phyloP scores from a whole-genome alignment of 2,329 filamentous ascomycete species.

The Aspergillus sp. region DNA sequence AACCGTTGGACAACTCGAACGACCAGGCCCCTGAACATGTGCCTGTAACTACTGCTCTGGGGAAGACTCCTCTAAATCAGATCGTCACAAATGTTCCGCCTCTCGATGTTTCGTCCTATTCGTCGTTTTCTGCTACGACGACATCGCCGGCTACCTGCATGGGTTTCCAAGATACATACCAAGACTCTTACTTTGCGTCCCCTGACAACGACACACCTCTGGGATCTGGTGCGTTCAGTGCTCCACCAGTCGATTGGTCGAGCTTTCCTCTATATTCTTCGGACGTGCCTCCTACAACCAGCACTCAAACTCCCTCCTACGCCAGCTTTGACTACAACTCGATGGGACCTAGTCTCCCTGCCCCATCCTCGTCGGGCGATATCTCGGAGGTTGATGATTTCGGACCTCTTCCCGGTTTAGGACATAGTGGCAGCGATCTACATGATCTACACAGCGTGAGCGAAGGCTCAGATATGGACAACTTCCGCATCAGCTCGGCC shows the following conservation, averaged over 20 bases:
- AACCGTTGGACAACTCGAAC: constrained; percentile 18
- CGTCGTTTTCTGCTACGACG: constrained; percentile 29
- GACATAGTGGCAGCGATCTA: constrained; percentile 23
- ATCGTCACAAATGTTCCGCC: constrained; percentile 32
- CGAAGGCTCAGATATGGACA: constrained; percentile 37
- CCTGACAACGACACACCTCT: constrained; percentile 38
- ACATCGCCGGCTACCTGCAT: constrained; percentile 29
- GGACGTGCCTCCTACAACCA: constrained; percentile 31
- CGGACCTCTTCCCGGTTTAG: constrained; percentile 26
- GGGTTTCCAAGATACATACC: constrained; percentile 34
- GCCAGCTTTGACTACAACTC: constrained; percentile 42
- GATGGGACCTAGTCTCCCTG: constrained; percentile 32
- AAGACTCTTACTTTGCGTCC: constrained; percentile 38
- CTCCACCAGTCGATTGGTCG: constrained; percentile 45
- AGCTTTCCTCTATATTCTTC: constrained; percentile 40
- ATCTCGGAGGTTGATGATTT: constrained; percentile 46
- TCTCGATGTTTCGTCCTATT: constrained; percentile 31
- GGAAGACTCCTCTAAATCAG: constrained; percentile 26
- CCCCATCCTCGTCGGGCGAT: constrained; percentile 46
- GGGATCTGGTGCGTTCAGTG: constrained; percentile 34
- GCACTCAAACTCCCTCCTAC: constrained; percentile 43
- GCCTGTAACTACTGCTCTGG: constrained; percentile 20
- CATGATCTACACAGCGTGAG: constrained; percentile 38
- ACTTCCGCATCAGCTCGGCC: constrained; percentile 37
- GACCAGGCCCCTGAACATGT: constrained; percentile 16